A percentile compares a stretch with the other conserved stretches of the same genome.
Conservation (phyloP, 306 rosid genomes). For the Purshia tridentata region DNA sequence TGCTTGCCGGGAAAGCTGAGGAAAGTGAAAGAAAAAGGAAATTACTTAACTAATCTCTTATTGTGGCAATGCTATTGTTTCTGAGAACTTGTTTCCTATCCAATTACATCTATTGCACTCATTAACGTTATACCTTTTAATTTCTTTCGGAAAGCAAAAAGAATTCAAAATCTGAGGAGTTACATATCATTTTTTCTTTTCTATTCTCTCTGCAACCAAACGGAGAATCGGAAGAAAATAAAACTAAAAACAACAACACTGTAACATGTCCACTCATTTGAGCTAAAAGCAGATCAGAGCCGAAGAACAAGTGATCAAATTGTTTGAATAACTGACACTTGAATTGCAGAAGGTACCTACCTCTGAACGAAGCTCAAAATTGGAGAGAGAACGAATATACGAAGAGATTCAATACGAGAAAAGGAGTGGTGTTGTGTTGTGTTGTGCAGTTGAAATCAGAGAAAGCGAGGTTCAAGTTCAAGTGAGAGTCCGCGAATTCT, state of each 20-base stretch:
- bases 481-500: slow-evolving; percentile 2
- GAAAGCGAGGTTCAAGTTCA: background rate
- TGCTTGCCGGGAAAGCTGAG: slow-evolving; percentile 16
- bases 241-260: background rate
- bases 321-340: background rate
- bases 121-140: background rate
- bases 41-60: background rate
- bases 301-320: background rate
- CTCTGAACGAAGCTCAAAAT: slow-evolving; percentile 7
- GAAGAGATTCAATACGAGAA: slow-evolving; percentile 26
- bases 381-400: slow-evolving; percentile 13
- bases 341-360: slow-evolving; percentile 24
- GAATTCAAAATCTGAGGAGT: background rate
- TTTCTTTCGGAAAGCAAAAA: background rate
- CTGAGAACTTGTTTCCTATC: background rate
- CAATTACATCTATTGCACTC: background rate
- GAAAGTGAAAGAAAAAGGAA: background rate
- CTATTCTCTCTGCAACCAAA: slow-evolving; percentile 10
- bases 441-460: background rate
- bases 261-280: background rate
- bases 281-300: background rate
- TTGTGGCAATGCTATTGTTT: background rate
- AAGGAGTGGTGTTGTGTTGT: background rate
- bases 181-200: background rate
- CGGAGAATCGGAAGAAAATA: background rate